These are phyloP conservation scores for Eucalyptus marginata DNA, from an alignment of 345 rosid species.

Conservation along the genomic window DNA sequence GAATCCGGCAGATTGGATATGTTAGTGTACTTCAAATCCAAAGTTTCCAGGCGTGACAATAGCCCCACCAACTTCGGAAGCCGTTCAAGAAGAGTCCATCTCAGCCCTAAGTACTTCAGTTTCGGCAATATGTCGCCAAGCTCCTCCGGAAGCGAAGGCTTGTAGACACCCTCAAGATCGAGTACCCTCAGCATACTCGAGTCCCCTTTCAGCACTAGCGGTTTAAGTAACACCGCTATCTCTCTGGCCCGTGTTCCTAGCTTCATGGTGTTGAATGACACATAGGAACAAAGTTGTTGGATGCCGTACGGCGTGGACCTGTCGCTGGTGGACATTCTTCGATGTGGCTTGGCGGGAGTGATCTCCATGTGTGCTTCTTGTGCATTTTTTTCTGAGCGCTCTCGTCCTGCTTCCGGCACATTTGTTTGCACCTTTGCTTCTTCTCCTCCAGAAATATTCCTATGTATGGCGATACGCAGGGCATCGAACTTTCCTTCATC, in stretches of 20 bases:
- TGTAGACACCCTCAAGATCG: slow-evolving; percentile 19
- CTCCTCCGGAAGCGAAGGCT: slow-evolving; percentile 6
- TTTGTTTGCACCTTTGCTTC: background rate
- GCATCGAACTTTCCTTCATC: accelerated
- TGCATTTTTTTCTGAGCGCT: accelerated
- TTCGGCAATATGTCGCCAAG: background rate
- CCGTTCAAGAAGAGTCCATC: slow-evolving; percentile 6
- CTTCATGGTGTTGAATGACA: background rate
- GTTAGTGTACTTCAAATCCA: slow-evolving; percentile 25
- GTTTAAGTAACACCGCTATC: background rate
- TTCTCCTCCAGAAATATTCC: background rate
- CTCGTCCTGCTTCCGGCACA: accelerated
- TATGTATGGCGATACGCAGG: background rate
- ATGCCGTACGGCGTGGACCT: accelerated
- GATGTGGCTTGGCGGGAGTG: background rate
- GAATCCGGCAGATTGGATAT: slow-evolving; percentile 3
- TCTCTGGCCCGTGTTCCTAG: background rate
- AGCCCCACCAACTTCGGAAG: slow-evolving; percentile 3
- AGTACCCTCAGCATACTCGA: slow-evolving; percentile 1
- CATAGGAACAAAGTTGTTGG: background rate
- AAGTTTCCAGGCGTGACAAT: slow-evolving; percentile 12
- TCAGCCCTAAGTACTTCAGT: slow-evolving; percentile 12
- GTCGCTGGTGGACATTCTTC: background rate
- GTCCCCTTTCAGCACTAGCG: background rate
- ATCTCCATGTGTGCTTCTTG: no score